Evolutionary conservation across 1,284 basidiomycete genomes (phyloP).

Genomic region (Ceratorhiza oryzae-sativae): DNA sequence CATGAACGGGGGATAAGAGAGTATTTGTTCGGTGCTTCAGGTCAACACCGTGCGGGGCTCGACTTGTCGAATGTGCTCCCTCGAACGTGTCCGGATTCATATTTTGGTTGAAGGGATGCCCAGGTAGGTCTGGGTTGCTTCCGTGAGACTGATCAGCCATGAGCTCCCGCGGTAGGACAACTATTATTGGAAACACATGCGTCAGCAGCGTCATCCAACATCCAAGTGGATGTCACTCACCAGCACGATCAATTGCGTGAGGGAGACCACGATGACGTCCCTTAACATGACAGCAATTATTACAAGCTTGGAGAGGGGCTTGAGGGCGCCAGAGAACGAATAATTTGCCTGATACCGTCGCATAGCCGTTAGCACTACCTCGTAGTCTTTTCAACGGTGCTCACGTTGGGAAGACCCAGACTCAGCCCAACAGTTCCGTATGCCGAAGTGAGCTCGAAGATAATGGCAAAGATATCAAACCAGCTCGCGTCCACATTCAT

Average conservation of each 20-base stretch:
- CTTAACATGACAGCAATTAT: constrained; percentile 89
- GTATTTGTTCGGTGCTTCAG: constrained; percentile 38
- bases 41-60: constrained; percentile 22
- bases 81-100: constrained; percentile 1
- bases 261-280: constrained; percentile 84
- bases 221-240: neutral
- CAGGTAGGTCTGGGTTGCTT: constrained; percentile 3
- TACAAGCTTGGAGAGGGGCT: constrained; percentile 86
- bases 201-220: neutral
- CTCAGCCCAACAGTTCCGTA: constrained; percentile 92
- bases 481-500: constrained; percentile 61
- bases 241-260: constrained; percentile 43
- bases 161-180: constrained; percentile 27
- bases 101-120: neutral
- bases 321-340: constrained; percentile 81
- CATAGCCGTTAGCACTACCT: neutral
- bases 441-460: constrained; percentile 88
- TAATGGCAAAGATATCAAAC: constrained; percentile 81
- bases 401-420: constrained; percentile 57
- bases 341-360: constrained; percentile 64
- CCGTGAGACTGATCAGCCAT: neutral
- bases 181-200: constrained; percentile 5
- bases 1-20: constrained; percentile 26
- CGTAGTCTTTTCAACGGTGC: constrained; percentile 40
- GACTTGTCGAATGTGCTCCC: constrained; percentile 10